A percentile compares a stretch with the other conserved stretches of the same genome.
Evolutionary conservation across 2,329 filamentous ascomycete genomes (phyloP).

Genomic region (Colletotrichum simmondsii): DNA sequence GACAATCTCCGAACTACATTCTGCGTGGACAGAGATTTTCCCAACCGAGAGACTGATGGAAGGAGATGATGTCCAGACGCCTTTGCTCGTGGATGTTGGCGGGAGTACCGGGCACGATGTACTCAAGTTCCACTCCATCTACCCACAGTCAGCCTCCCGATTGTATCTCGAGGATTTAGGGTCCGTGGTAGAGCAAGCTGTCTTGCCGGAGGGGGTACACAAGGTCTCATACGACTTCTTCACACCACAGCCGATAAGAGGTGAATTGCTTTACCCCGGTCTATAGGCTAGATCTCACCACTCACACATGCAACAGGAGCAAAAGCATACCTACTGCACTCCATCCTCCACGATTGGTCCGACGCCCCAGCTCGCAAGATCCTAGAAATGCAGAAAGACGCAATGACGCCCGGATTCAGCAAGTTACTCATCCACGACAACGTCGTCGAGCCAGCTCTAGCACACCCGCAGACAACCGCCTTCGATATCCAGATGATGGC

Average conservation of each 20-base stretch:
- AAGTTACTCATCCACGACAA: constrained; percentile 50
- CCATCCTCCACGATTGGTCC: constrained; percentile 67
- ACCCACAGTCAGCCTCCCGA: background rate
- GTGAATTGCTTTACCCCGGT: background rate
- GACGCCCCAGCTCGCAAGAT: constrained; percentile 54
- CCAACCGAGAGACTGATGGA: background rate
- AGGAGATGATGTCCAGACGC: background rate
- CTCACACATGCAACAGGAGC: constrained; percentile 38
- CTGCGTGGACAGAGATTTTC: background rate
- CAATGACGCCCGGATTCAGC: constrained; percentile 53
- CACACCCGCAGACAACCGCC: constrained; percentile 6
- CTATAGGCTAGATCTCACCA: background rate
- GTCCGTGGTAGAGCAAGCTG: background rate
- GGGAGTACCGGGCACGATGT: constrained; percentile 4
- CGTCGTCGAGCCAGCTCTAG: constrained; percentile 44
- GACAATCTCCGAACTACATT: background rate
- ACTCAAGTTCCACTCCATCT: background rate
- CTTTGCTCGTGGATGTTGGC: constrained; percentile 7
- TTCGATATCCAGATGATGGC: constrained; percentile 27
- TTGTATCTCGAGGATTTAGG: background rate
- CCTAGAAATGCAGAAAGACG: constrained; percentile 52
- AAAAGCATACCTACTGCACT: constrained; percentile 62
- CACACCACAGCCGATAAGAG: constrained; percentile 45
- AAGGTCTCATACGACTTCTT: constrained; percentile 49
- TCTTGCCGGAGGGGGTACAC: background rate